Base-by-base conservation (phyloP, 352 stramenopile genomes). In the Globisporangium nodosum region DNA sequence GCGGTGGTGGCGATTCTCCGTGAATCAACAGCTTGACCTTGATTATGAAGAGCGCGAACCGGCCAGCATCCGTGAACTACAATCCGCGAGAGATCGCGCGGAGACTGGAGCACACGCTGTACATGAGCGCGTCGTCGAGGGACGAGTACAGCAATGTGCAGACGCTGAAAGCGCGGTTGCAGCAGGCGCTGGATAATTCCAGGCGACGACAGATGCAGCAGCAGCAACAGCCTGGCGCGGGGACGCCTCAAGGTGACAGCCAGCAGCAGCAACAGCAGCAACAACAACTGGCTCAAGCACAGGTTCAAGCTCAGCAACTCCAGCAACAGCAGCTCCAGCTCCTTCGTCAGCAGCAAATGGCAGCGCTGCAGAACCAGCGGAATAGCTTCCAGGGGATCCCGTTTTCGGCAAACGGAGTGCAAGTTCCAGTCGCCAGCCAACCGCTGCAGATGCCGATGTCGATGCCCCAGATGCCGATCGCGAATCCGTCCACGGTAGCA, bases 1-100 rank as follows among this genome's bases (percentile, higher is more conserved):
- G 35, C 13, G n/a, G 24, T 39, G 48, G 8, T 61, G n/a, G n/a
- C 27, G 5, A 39, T 33, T 30, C 18, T 68, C 21, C 46, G 39
- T 51, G 46, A 49, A 49, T 59, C 20, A 46, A 15, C 52, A 95
- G 85, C 18, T 78, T 95, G 71, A 95, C 81, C 31, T 67, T 95
- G 53, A 95, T 95, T 21, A 94, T 93, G 81, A 94, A 93, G 68
- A 95, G 85, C 58, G 80, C 87, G 8, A 96, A 95, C 59, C 74
- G 85, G 13, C 87, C 87, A n/a, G 78, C 75, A 33, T 90, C 82
- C 1, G 82, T 80, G n/a, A 93, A 95, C 56, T 94, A 96, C 63
- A 96, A 96, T 60, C 86, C 85, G 6, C 73, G 85, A 52, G 86
- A 96, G 58, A 96, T 96, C 37, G 86, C 86, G 8, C 72, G 86